Evolutionary conservation across 106 monocot genomes (phyloP).

Genomic region (Posidonia australis): DNA sequence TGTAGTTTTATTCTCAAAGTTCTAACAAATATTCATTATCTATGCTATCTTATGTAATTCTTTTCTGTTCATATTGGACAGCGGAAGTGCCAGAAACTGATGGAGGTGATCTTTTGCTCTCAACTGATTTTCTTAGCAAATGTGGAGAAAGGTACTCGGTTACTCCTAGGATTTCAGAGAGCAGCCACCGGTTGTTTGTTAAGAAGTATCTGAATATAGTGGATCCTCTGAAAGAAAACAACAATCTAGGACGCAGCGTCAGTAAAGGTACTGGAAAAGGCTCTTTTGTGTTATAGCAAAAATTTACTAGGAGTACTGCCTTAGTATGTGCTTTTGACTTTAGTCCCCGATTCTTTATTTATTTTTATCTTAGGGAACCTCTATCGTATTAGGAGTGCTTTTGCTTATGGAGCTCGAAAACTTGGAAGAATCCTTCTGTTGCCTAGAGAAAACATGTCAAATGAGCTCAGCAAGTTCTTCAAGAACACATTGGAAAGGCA

Average conservation of each 20-base stretch:
- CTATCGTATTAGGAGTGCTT: constrained; percentile 80
- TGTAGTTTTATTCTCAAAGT: neutral
- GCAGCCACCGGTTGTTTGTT: constrained; percentile 24
- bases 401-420: constrained; percentile 75
- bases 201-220: constrained; percentile 81
- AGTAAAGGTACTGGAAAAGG: constrained; percentile 44
- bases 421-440: constrained; percentile 49
- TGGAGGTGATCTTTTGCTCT: constrained; percentile 42
- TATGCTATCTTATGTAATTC: neutral
- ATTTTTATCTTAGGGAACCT: constrained; percentile 47
- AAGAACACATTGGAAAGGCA: constrained; percentile 67
- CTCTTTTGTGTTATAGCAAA: neutral
- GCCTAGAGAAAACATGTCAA: constrained; percentile 30
- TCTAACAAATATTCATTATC: neutral
- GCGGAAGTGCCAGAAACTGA: constrained; percentile 46
- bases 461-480: constrained; percentile 56
- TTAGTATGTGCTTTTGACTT: neutral
- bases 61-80: constrained; percentile 16
- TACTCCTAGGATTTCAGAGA: constrained; percentile 25
- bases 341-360: neutral
- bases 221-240: constrained; percentile 75
- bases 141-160: constrained; percentile 36
- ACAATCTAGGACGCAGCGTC: constrained; percentile 93
- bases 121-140: constrained; percentile 52
- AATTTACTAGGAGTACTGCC: no score